Conservation (phyloP, 2,329 filamentous ascomycete species). For the Fusarium guadeloupense region DNA sequence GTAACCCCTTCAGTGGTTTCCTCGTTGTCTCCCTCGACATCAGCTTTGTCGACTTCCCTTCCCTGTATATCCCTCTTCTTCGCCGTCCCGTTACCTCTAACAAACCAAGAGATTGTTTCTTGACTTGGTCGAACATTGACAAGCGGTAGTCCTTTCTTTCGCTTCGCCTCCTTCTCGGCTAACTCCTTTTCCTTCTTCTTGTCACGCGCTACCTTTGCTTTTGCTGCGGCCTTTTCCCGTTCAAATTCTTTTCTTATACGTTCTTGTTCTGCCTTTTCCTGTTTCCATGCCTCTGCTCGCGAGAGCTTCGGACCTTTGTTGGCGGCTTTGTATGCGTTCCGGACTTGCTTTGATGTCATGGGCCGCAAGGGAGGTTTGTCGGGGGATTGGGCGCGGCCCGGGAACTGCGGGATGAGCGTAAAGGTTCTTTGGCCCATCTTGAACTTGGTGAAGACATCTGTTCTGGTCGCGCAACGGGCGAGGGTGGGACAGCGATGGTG, state of each 20-base stretch:
- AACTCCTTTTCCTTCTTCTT: slow-evolving; percentile 65
- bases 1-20: background rate
- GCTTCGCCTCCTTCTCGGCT: slow-evolving; percentile 60
- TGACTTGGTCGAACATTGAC: slow-evolving; percentile 66
- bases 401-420: slow-evolving; percentile 52
- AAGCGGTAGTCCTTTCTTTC: slow-evolving; percentile 61
- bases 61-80: slow-evolving; percentile 46
- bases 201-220: slow-evolving; percentile 61
- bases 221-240: slow-evolving; percentile 57
- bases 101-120: slow-evolving; percentile 64
- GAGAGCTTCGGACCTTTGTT: slow-evolving; percentile 51
- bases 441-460: slow-evolving; percentile 33
- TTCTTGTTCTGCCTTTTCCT: slow-evolving; percentile 61
- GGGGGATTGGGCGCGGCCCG: slow-evolving; percentile 35
- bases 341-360: slow-evolving; percentile 56
- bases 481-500: background rate
- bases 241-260: slow-evolving; percentile 63
- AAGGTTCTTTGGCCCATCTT: slow-evolving; percentile 57
- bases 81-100: slow-evolving; percentile 49
- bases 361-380: slow-evolving; percentile 39
- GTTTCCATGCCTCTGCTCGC: slow-evolving; percentile 50
- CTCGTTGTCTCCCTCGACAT: slow-evolving; percentile 3
- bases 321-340: slow-evolving; percentile 50
- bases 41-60: slow-evolving; percentile 11
- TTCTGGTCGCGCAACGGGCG: background rate